phyloP scores from a whole-genome alignment of 768 basidiomycete genomes.

The Cyclocybe aegerita region DNA sequence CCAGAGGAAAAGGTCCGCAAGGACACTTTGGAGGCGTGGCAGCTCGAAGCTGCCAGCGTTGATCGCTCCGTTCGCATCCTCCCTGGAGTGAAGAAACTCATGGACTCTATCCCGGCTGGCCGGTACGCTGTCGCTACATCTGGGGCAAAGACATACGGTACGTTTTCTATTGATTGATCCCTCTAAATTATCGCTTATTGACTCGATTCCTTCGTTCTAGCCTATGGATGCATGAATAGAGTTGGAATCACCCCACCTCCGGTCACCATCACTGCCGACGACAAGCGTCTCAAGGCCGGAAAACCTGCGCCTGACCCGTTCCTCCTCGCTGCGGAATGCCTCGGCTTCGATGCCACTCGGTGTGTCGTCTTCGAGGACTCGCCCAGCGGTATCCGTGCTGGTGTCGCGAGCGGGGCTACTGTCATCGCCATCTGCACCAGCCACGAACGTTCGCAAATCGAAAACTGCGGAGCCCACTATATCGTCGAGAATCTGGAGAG shows the following conservation, averaged over 20 bases:
- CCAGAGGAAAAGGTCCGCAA: constrained; percentile 23
- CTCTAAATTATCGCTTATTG: background rate
- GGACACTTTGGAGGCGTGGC: constrained; percentile 47
- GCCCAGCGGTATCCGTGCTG: constrained; percentile 72
- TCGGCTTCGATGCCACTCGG: constrained; percentile 53
- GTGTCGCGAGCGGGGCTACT: constrained; percentile 70
- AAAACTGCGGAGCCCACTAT: constrained; percentile 56
- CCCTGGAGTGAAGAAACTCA: constrained; percentile 66
- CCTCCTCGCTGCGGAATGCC: constrained; percentile 58
- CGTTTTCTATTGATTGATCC: constrained; percentile 14
- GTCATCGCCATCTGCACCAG: constrained; percentile 78
- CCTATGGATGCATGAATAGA: constrained; percentile 68
- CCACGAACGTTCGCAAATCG: constrained; percentile 56
- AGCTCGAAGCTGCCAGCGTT: constrained; percentile 52
- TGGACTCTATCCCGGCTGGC: constrained; percentile 64
- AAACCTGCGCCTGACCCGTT: constrained; percentile 66
- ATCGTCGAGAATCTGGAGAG: constrained; percentile 55
- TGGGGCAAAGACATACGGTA: constrained; percentile 69
- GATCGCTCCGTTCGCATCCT: constrained; percentile 70
- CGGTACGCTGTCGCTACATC: constrained; percentile 74
- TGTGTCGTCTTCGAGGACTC: constrained; percentile 84
- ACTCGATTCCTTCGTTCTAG: constrained; percentile 22
- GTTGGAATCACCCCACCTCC: constrained; percentile 67
- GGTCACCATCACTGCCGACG: constrained; percentile 76
- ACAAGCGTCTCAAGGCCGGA: constrained; percentile 67